Evolutionary conservation across 2,329 filamentous ascomycete species (phyloP).

Genomic region (Fusarium brachygibbosum): DNA sequence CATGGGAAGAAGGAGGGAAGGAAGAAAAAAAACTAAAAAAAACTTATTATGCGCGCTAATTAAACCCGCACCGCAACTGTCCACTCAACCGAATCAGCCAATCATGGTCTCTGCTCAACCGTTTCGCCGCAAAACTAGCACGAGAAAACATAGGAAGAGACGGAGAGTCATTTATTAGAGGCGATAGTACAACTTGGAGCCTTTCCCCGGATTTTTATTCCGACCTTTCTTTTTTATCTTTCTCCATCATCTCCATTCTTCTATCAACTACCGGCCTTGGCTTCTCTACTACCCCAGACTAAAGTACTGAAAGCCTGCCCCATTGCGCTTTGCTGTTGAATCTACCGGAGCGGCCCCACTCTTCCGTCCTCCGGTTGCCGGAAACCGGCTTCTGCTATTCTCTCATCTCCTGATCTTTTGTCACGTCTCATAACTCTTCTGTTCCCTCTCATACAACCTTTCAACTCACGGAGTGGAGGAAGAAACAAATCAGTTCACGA

Average conservation of each 20-base stretch:
- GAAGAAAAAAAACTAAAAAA: not conserved
- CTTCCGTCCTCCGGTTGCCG: slow-evolving; percentile 37
- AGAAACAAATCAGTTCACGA: not conserved
- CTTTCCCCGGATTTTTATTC: slow-evolving; percentile 18
- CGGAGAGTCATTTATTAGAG: slow-evolving; percentile 41
- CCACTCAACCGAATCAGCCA: slow-evolving; percentile 48
- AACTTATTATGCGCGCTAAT: slow-evolving; percentile 33
- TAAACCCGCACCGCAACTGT: slow-evolving; percentile 21
- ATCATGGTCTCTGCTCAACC: slow-evolving; percentile 43
- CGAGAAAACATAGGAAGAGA: slow-evolving; percentile 33
- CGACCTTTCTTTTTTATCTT: not conserved
- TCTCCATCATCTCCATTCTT: slow-evolving; percentile 27
- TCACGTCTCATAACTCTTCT: slow-evolving; percentile 7
- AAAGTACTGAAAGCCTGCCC: not conserved
- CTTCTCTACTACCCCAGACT: slow-evolving; percentile 21
- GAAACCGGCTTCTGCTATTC: slow-evolving; percentile 29
- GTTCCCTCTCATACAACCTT: not conserved
- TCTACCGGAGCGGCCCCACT: slow-evolving; percentile 44
- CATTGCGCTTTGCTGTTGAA: slow-evolving; percentile 9
- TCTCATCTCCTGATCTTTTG: slow-evolving; percentile 12
- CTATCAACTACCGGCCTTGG: slow-evolving; percentile 14
- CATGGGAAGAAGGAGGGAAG: not conserved
- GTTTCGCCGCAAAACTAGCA: slow-evolving; percentile 43
- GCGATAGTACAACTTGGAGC: slow-evolving; percentile 7
- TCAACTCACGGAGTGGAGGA: not conserved